These are phyloP conservation scores for Dryas drummondii DNA, from an alignment of 306 rosid genomes.

Conservation along the genomic window DNA sequence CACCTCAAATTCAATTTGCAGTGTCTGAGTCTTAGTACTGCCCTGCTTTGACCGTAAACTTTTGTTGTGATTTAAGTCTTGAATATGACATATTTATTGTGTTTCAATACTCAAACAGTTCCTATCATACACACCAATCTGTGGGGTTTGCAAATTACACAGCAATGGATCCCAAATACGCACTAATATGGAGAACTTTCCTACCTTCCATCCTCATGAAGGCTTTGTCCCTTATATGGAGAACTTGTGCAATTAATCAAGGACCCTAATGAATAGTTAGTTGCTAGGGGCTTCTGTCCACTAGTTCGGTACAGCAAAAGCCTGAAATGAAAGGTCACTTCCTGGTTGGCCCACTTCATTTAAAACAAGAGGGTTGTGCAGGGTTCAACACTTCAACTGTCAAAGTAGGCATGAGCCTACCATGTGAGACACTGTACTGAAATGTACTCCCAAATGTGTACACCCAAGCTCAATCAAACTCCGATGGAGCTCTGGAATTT, in stretches of 20 bases:
- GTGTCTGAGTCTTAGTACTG: constrained; percentile 7
- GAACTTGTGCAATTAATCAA: background rate
- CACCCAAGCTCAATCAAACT: background rate
- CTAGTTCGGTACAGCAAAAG: background rate
- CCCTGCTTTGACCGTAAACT: constrained; percentile 1
- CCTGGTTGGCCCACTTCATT: constrained; percentile 11
- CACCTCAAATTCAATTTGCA: constrained; percentile 10
- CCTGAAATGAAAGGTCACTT: constrained; percentile 9
- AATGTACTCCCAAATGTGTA: background rate
- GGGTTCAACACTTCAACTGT: background rate
- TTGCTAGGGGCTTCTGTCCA: background rate
- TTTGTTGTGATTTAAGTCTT: constrained; percentile 11
- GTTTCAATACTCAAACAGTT: background rate
- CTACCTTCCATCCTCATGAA: too few species aligned
- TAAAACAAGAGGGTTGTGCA: background rate
- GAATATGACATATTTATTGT: constrained; percentile 9
- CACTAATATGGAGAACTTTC: too few species aligned
- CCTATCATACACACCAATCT: background rate
- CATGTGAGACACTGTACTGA: constrained; percentile 2
- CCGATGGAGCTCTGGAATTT: background rate
- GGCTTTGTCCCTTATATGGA: too few species aligned
- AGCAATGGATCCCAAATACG: too few species aligned
- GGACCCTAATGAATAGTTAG: background rate
- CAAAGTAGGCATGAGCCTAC: constrained; percentile 10
- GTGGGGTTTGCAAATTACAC: too few species aligned